A percentile compares a stretch with the other conserved stretches of the same genome.
These are phyloP conservation scores for Suillus clintonianus DNA, from an alignment of 768 basidiomycete genomes.

Conservation along the genomic window DNA sequence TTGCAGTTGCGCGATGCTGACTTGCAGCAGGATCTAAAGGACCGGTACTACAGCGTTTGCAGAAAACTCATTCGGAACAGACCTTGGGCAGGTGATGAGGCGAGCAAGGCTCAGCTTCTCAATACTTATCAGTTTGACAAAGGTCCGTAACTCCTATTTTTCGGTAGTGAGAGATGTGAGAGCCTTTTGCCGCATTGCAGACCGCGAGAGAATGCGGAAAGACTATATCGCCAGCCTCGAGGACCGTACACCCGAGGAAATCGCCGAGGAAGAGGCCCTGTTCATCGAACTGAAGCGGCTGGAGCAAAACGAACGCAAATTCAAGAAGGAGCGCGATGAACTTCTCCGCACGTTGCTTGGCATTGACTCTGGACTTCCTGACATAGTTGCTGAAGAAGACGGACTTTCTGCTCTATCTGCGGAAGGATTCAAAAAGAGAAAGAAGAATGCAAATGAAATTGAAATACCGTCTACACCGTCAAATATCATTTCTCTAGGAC, in stretches of 20 bases:
- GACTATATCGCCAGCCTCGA: constrained; percentile 87
- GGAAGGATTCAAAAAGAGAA: constrained; percentile 60
- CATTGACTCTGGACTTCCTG: constrained; percentile 83
- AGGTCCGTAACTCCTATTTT: constrained; percentile 45
- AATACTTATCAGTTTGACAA: constrained; percentile 86
- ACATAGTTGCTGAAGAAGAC: constrained; percentile 67
- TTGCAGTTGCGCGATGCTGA: not conserved
- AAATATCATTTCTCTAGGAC: constrained; percentile 40
- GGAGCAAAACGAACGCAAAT: constrained; percentile 87
- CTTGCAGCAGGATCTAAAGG: constrained; percentile 78
- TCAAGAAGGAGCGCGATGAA: constrained; percentile 87
- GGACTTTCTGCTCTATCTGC: constrained; percentile 45
- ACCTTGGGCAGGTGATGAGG: constrained; percentile 84
- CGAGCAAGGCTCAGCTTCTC: constrained; percentile 64
- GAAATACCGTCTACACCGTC: constrained; percentile 37
- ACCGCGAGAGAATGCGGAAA: constrained; percentile 86
- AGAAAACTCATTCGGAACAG: constrained; percentile 82
- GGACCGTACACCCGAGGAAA: constrained; percentile 83
- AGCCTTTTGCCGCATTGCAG: constrained; percentile 38
- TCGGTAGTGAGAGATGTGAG: not conserved
- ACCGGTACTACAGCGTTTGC: constrained; percentile 90
- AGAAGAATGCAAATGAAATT: constrained; percentile 33
- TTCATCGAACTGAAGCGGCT: constrained; percentile 94
- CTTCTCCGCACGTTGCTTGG: constrained; percentile 82
- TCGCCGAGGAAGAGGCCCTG: constrained; percentile 93